Percentiles rank a stretch among this genome's conserved stretches.
These are phyloP conservation scores for Lasiodiplodia gonubiensis DNA, from an alignment of 2,329 filamentous ascomycete species.

Conservation along the genomic window DNA sequence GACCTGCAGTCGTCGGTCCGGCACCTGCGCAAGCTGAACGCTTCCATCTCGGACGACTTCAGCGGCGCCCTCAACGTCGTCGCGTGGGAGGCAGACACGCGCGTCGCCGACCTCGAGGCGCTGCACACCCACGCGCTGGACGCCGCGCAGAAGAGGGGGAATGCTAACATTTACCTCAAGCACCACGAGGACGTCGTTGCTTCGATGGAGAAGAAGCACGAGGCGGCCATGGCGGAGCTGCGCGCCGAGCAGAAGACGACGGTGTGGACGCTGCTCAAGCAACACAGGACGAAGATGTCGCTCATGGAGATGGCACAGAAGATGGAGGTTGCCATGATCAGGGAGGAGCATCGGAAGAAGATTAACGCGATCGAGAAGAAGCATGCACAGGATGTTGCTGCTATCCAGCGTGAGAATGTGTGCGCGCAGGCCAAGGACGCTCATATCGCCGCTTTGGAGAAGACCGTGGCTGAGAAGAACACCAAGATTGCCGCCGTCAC, in stretches of 20 bases:
- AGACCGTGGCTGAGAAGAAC: too few relatives aligned
- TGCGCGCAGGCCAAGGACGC: too few relatives aligned
- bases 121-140: background rate
- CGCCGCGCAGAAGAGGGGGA: background rate
- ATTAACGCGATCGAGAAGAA: fast-evolving
- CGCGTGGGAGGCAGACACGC: too few relatives aligned
- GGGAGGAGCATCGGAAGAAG: background rate
- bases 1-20: background rate
- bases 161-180: background rate
- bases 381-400: background rate
- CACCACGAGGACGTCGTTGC: background rate
- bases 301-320: background rate
- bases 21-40: background rate
- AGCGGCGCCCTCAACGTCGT: background rate
- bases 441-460: too few relatives aligned
- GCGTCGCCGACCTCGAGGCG: background rate
- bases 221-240: background rate
- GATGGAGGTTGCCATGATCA: background rate
- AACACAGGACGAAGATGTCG: background rate
- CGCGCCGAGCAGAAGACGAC: background rate
- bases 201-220: background rate
- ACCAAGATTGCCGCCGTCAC: too few relatives aligned
- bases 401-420: background rate
- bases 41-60: background rate
- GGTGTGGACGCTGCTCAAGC: background rate